Evolutionary conservation across 441 rosid genomes (phyloP), one percentile per base, ranked within the genome.

Genomic region (Erysimum cheiri): DNA sequence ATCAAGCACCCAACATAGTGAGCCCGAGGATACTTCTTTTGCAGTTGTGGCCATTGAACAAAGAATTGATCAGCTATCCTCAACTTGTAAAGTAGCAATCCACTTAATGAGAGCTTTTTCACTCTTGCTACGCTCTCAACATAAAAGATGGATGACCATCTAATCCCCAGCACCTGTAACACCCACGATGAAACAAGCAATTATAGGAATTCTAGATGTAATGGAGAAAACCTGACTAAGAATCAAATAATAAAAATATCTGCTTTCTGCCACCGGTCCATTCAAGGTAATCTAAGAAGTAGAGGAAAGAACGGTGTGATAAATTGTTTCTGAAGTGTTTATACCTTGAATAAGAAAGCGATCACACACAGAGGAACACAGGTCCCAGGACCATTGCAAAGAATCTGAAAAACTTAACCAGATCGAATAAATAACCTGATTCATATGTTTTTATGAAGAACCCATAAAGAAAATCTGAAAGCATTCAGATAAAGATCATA

Each of bases 321-420:
- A 3, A 11, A 53, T 33, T 5, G 55, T 22, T 33, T 19, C 1
- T 24, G 15, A 49, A 57, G 69, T 28, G 64, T 15, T 19, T 48
- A 46, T 53, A 89, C 97, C 96, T 91, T 91, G 79, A 93, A 88
- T 52, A 84, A 47, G 79, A 89, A 87, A 33, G 98, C 93, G 44
- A 89, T 91, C 50, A 62, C 67, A 19, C 97, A 93, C 1, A 91
- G 80, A 77, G 98, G 96, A 75, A 91, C 71, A 77, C 98, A 94
- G 7, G 98, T 91, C 71, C 96, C 96, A 8, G 96, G 97, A 69
- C 97, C 97, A 78, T 91, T 91, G 84, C 98, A 94, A 66, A 91
- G 89, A 66, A 94, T 80, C 97, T 89, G 69, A 60, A 64, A 64
- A 63, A 3, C 6, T 15, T 52, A 72, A 72, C 49, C 49, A 61